Evolutionary conservation across 116 monocot species (phyloP), one percentile per base, ranked within the genome.

Genomic region (Trichopus zeylanicus): DNA sequence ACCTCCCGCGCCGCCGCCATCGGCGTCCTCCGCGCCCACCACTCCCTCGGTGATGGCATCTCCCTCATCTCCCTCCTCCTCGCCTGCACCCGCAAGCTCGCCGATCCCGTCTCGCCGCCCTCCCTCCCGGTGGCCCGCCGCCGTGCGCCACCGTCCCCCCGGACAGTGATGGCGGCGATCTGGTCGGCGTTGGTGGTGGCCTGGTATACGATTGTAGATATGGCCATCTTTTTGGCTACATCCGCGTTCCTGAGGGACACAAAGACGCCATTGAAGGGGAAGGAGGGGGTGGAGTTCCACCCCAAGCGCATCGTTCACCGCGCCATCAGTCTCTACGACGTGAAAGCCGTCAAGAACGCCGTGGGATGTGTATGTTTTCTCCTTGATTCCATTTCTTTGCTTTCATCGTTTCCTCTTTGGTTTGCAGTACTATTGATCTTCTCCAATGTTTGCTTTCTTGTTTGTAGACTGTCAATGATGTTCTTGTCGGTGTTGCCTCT

Each of bases 11-110:
- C 95, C 46, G 66, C 67, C 47, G 60, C 78, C 53, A 64, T 74
- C 9, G 81, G 33, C 28, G 57, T 86, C 37, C 51, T 95, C 65
- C 78, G 95, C 39, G 25, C 74, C 32, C 95, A 95, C 64, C 95
- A 95, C 59, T 89, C 95, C 48, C 81, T 95, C 57, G 95, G 95
- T 19, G 95, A 95, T 47, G 95, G 95, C 61, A 24, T 62, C 56
- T 89, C 95, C 11, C 83, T 95, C 64, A 76, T 78, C 35, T 89
- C 95, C 5, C 87, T 95, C 56, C 72, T 95, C 67, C 69, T 95
- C 10, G 95, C 90, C 42, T 95, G 90, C 79, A 86, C 83, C 21
- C 82, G 90, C 55, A 73, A 65, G 39, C 49, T 77, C 46, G 73
- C 83, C 35, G 81, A 95, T 67, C 78, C 75, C 20, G 46, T 29